Conservation (phyloP, 371 early-diverging fungal genomes). For the Mortierella sp. region DNA sequence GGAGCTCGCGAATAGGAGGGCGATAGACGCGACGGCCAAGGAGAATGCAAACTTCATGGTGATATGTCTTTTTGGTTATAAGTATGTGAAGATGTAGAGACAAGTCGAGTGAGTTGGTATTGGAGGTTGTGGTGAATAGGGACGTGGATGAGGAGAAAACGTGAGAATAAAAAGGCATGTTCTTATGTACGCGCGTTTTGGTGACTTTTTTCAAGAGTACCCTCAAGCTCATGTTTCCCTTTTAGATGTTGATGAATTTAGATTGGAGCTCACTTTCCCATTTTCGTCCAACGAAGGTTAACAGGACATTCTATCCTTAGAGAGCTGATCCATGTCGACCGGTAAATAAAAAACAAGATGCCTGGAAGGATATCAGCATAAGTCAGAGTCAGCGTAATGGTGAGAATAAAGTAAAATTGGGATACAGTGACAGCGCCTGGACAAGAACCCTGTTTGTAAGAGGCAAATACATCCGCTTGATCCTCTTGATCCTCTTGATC, state of each 20-base stretch:
- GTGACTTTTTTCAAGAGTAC: constrained; percentile 5
- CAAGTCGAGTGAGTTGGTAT: neutral
- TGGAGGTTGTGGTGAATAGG: neutral
- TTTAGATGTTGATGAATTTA: no score
- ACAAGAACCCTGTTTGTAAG: neutral
- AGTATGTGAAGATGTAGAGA: neutral
- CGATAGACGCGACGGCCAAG: constrained; percentile 7
- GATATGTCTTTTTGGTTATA: neutral
- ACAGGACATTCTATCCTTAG: neutral
- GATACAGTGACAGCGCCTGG: neutral
- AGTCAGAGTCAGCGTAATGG: no score
- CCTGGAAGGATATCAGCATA: no score
- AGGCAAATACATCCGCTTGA: neutral
- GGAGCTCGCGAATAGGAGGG: neutral
- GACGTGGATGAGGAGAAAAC: neutral
- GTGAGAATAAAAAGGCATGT: neutral
- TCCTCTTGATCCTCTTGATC: neutral
- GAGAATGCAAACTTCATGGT: constrained; percentile 15
- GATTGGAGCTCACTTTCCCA: neutral
- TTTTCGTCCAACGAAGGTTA: neutral
- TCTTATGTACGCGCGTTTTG: neutral
- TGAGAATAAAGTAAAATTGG: neutral
- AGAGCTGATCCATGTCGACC: neutral
- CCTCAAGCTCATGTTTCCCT: no score
- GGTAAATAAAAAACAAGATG: no score